These are phyloP conservation scores for Clonostachys rhizophaga DNA, from an alignment of 2,329 filamentous ascomycete species.

Conservation along the genomic window DNA sequence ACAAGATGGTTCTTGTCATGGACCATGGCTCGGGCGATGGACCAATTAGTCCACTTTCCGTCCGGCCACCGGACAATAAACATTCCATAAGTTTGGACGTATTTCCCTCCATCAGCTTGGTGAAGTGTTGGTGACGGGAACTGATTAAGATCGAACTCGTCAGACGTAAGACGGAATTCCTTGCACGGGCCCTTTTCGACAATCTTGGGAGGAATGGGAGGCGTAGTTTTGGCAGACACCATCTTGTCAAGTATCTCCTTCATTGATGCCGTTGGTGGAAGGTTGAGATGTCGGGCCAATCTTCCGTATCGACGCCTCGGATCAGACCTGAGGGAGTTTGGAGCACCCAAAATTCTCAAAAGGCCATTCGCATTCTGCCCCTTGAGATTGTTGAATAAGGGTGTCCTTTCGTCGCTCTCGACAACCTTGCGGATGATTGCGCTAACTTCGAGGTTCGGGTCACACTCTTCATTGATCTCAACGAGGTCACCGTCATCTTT, in stretches of 20 bases:
- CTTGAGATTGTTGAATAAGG: slow-evolving; percentile 46
- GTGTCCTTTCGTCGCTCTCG: slow-evolving; percentile 39
- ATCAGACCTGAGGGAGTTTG: slow-evolving; percentile 26
- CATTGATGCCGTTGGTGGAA: slow-evolving; percentile 27
- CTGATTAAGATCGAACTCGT: slow-evolving; percentile 35
- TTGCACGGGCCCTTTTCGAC: slow-evolving; percentile 35
- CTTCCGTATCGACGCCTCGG: slow-evolving; percentile 28
- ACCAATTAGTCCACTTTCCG: slow-evolving; percentile 41
- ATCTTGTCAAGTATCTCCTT: slow-evolving; percentile 32
- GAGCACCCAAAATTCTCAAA: slow-evolving; percentile 39
- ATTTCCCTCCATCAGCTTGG: slow-evolving; percentile 39
- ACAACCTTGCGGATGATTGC: slow-evolving; percentile 40
- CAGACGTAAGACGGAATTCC: slow-evolving; percentile 26
- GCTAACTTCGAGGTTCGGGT: slow-evolving; percentile 37
- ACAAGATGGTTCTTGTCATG: slow-evolving; percentile 32
- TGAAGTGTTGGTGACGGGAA: slow-evolving; percentile 37
- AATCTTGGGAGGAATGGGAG: slow-evolving; percentile 25
- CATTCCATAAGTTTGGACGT: slow-evolving; percentile 45
- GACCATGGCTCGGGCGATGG: slow-evolving; percentile 38
- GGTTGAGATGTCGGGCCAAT: slow-evolving; percentile 31
- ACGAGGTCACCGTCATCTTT: slow-evolving; percentile 33
- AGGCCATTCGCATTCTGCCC: slow-evolving; percentile 34
- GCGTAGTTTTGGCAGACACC: slow-evolving; percentile 19
- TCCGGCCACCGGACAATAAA: slow-evolving; percentile 38
- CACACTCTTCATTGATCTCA: slow-evolving; percentile 34